phyloP scores from a whole-genome alignment of 176 grass and related monocot species.

The Rhynchospora pubera region DNA sequence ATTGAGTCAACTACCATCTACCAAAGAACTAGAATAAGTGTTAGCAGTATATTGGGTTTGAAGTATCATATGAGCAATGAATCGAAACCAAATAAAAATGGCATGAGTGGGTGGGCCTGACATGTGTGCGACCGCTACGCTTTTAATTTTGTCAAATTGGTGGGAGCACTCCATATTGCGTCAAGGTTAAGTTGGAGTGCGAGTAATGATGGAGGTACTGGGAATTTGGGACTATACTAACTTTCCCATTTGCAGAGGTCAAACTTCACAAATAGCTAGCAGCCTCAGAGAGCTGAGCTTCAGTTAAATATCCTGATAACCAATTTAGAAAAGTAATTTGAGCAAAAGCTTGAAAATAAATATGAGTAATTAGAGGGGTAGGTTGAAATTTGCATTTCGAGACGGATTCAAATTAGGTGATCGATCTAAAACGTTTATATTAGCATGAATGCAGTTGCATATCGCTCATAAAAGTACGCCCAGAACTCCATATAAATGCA shows the following conservation, averaged over 20 bases:
- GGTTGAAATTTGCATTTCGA: too few relatives aligned
- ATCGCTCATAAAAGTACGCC: too few relatives aligned
- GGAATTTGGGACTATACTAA: background rate
- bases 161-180: constrained; percentile 14
- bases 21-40: background rate
- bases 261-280: constrained; percentile 22
- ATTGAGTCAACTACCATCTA: background rate
- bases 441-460: too few relatives aligned
- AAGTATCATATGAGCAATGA: constrained; percentile 1
- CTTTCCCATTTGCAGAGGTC: constrained; percentile 19
- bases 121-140: background rate
- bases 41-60: background rate
- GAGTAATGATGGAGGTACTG: constrained; percentile 17
- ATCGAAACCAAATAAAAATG: background rate
- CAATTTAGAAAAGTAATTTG: background rate
- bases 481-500: too few relatives aligned
- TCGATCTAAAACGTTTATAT: too few relatives aligned
- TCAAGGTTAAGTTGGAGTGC: constrained; percentile 21
- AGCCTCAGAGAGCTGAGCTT: background rate
- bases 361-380: background rate
- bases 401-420: too few relatives aligned
- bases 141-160: constrained; percentile 21
- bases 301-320: background rate
- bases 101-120: background rate
- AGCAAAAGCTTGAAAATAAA: background rate